Evolutionary conservation across 2,329 filamentous ascomycete species (phyloP), one percentile per base, ranked within the genome.

Genomic region (Monilinia fructigena): DNA sequence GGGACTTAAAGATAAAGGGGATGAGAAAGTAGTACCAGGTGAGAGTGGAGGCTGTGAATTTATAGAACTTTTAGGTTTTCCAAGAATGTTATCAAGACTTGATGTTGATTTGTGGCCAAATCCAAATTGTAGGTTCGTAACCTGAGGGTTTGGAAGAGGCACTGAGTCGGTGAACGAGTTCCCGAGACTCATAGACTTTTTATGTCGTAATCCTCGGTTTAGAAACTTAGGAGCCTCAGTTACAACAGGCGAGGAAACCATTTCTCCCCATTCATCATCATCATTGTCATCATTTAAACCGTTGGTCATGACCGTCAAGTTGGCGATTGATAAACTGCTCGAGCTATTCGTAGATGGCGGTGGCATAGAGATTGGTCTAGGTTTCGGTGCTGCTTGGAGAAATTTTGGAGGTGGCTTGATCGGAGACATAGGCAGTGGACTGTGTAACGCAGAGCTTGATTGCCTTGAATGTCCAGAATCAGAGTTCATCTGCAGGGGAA

Each of bases 211-310:
- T 14, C 48, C 52, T 12, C 58, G 62, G 18, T 60, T 38, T 11
- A 66, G 55, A 18, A 55, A 47, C 16, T 66, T 66, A 4, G 62
- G 35, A 35, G 73, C 66, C 16, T 67, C 38, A n/a, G 68, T 66
- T 31, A 65, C 56, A 16, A 68, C 66, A 28, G 77, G 75, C 1
- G 76, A 77, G 40, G 75, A 73, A 20, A 78, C 72, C 76, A 78
- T 77, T 64, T 78, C 77, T 8, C 77, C 77, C 77, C 77, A 78
- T 56, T 76, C 77, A 64, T 78, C 76, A 55, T 75, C 73, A 6
- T 73, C 74, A 35, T 75, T 65, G 35, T 54, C 14, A 28, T 52
- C 45, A 38, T 61, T 31, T 23, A 14, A 38, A 35, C 38, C n/a
- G 28, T 40, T 40, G 31, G 23, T 68, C 52, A 65, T 20, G 23